phyloP scores from a whole-genome alignment of 1,139 yeast species.

The Geotrichum reessii region DNA sequence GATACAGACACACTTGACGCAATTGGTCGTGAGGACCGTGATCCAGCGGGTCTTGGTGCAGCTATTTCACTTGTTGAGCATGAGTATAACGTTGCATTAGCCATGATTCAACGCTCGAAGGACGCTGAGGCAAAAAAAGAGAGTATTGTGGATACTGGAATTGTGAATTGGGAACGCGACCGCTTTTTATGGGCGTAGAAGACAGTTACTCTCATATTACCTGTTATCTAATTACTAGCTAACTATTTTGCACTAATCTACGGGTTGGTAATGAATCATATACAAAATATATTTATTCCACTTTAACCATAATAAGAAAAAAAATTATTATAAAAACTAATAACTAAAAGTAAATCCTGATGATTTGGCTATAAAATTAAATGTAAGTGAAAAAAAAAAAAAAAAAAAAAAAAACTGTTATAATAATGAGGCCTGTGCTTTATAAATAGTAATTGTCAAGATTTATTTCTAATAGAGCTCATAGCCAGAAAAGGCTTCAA shows the following conservation, averaged over 20 bases:
- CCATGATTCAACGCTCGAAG: constrained; percentile 14
- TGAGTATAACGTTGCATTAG: constrained; percentile 11
- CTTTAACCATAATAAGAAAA: background rate
- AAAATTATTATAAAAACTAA: background rate
- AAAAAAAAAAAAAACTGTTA: background rate
- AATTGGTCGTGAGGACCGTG: background rate
- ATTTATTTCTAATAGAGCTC: constrained; percentile 17
- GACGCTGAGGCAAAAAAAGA: constrained; percentile 14
- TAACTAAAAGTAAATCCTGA: background rate
- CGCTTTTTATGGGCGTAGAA: background rate
- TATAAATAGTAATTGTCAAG: background rate
- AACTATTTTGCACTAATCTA: no score
- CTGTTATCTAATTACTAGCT: no score
- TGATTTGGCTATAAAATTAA: background rate
- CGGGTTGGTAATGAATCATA: background rate
- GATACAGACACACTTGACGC: background rate
- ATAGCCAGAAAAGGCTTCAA: constrained; percentile 31
- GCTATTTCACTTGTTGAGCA: constrained; percentile 10
- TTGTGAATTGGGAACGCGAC: constrained; percentile 19
- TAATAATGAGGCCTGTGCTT: no score
- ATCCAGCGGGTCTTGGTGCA: constrained; percentile 2
- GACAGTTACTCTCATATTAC: no score
- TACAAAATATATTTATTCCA: background rate
- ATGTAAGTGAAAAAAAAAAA: background rate
- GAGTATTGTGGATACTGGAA: constrained; percentile 19